Conservation (phyloP, 371 early-diverging fungal species). For the Mucor piriformis region DNA sequence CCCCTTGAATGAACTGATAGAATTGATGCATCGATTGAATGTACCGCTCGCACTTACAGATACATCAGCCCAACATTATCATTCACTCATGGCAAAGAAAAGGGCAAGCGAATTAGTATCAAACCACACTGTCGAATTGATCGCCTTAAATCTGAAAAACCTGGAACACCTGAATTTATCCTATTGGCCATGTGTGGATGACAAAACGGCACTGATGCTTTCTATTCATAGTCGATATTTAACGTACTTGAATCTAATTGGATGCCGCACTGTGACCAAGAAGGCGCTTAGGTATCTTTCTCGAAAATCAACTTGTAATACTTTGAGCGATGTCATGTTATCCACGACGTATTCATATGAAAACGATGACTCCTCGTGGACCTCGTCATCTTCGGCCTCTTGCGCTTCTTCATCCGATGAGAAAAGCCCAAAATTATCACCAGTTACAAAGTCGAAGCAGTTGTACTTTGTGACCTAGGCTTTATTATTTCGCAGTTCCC, state of each 20-base stretch:
- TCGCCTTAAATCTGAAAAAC: conserved; percentile 20
- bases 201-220: conserved; percentile 19
- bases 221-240: conserved; percentile 22
- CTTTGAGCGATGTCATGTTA: conserved; percentile 25
- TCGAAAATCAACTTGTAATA: conserved; percentile 27
- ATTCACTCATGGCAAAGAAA: conserved; percentile 8
- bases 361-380: conserved; percentile 4
- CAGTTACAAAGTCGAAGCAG: not conserved
- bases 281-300: conserved; percentile 25
- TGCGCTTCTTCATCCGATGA: conserved; percentile 1
- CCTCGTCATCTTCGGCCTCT: conserved; percentile 3
- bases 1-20: conserved; percentile 26
- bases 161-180: conserved; percentile 29
- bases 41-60: conserved; percentile 20
- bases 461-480: not conserved
- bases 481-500: not conserved
- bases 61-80: conserved; percentile 19
- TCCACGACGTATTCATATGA: conserved; percentile 12
- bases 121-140: conserved; percentile 18
- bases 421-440: not conserved
- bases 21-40: conserved; percentile 17
- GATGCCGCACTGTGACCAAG: conserved; percentile 28
- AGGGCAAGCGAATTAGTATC: conserved; percentile 19
- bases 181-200: conserved; percentile 30
- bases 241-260: conserved; percentile 24